Conservation (phyloP, 371 early-diverging fungal genomes). For the Rhizomucor miehei region DNA sequence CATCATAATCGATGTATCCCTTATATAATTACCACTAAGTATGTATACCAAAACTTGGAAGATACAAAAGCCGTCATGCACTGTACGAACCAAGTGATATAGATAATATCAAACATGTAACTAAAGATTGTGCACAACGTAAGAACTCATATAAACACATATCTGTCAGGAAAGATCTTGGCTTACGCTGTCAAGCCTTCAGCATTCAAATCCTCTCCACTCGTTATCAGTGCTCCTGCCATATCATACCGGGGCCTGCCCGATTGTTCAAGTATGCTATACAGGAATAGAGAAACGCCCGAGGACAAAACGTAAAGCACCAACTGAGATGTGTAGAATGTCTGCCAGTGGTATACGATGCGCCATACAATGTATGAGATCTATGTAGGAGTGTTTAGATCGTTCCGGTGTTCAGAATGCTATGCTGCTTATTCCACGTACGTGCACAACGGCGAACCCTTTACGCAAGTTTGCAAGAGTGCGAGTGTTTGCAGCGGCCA, state of each 20-base stretch:
- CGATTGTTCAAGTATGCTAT: slow-evolving; percentile 45
- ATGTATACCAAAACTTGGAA: slow-evolving; percentile 69
- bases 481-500: slow-evolving; percentile 62
- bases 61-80: slow-evolving; percentile 64
- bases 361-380: slow-evolving; percentile 55
- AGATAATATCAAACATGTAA: slow-evolving; percentile 83
- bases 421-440: slow-evolving; percentile 21
- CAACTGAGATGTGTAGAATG: slow-evolving; percentile 44
- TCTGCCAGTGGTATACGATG: slow-evolving; percentile 51
- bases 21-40: slow-evolving; percentile 44
- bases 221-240: slow-evolving; percentile 53
- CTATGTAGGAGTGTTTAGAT: slow-evolving; percentile 21
- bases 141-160: background rate
- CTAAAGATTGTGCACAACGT: slow-evolving; percentile 24
- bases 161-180: too few relatives aligned
- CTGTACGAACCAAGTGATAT: slow-evolving; percentile 81
- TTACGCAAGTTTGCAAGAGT: slow-evolving; percentile 58
- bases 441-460: slow-evolving; percentile 65
- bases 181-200: slow-evolving; percentile 74
- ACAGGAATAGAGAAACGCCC: slow-evolving; percentile 51
- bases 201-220: slow-evolving; percentile 72
- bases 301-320: slow-evolving; percentile 48
- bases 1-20: background rate
- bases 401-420: background rate
- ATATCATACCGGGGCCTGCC: slow-evolving; percentile 59